Evolutionary conservation across 306 rosid genomes (phyloP).

Genomic region (Prunus davidiana): DNA sequence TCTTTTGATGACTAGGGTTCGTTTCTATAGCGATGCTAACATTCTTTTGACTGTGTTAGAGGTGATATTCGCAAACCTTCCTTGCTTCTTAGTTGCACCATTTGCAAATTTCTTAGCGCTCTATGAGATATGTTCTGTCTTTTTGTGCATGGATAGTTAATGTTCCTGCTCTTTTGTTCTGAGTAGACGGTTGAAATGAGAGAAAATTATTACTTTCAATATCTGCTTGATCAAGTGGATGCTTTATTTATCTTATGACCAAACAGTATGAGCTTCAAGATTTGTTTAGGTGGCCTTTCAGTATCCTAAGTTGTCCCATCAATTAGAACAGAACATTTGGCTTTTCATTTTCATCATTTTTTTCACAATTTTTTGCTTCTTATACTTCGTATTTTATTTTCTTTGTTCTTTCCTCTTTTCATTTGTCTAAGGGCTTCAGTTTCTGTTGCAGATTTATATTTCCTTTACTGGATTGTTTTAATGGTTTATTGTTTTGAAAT

Average conservation of each 20-base stretch:
- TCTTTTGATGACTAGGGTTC: conserved; percentile 13
- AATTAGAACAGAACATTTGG: background rate
- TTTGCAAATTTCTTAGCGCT: background rate
- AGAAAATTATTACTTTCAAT: background rate
- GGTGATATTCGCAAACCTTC: conserved; percentile 25
- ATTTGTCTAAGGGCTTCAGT: background rate
- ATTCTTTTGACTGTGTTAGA: conserved; percentile 15
- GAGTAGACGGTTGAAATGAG: background rate
- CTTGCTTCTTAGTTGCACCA: background rate
- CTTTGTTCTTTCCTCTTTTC: background rate
- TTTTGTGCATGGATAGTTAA: too few species aligned
- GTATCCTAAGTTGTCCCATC: background rate
- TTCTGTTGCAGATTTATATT: background rate
- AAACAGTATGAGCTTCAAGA: background rate
- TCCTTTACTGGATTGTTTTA: background rate
- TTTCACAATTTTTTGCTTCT: background rate
- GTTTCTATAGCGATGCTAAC: conserved; percentile 14
- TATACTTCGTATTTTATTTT: background rate
- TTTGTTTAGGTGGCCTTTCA: background rate
- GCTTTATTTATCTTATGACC: too few species aligned
- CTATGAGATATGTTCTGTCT: background rate
- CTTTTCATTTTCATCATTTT: background rate
- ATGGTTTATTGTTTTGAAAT: background rate
- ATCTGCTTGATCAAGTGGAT: background rate
- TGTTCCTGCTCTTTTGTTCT: background rate